Base-by-base conservation (phyloP, 495 filamentous ascomycete species). In the Neurospora sp. region DNA sequence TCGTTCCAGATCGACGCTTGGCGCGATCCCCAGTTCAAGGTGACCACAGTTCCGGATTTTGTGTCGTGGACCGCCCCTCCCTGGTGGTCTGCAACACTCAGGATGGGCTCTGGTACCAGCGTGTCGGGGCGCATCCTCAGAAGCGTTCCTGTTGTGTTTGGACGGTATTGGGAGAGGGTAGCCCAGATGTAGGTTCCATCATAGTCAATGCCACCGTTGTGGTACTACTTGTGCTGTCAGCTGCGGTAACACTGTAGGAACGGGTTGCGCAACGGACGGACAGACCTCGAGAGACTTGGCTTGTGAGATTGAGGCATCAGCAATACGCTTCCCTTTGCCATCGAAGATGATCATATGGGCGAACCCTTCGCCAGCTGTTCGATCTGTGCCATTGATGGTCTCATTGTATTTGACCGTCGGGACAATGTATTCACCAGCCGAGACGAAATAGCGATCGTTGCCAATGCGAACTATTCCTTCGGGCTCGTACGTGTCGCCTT, bases 111-210 rank as follows among this genome's bases (percentile, higher is more conserved):
- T 6, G 75, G 72, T 10, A 78, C 44, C 74, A 84, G 69, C 5
- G 72, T 82, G 12, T 74, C 70, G 0, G 82, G 82, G 35, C 79
- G 77, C 48, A 82, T 76, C 35, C 78, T 72, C 69, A 80, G 76
- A 18, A 82, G 78, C 20, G 78, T 82, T 5, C 80, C 81, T 4
- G 82, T 82, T n/a, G 77, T 78, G 71, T 82, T 80, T 5, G 82
- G 82, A 18, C 82, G 77, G 74, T 83, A 80, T 74, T 84, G 80
- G 20, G 78, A 72, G 11, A 83, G 59, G 0, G 81, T 78, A 0
- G 75, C 75, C 81, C 82, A 84, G 35, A 83, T 78, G 39, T 80
- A 82, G 9, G 75, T 77, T n/a, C 82, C 82, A 71, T 84, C 82
- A 66, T 83, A 84, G 70, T 83, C 82, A 41, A 84, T 77, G 6